These are phyloP conservation scores for Backusella tarrabulga DNA, from an alignment of 192 early-diverging fungal genomes.

Conservation along the genomic window DNA sequence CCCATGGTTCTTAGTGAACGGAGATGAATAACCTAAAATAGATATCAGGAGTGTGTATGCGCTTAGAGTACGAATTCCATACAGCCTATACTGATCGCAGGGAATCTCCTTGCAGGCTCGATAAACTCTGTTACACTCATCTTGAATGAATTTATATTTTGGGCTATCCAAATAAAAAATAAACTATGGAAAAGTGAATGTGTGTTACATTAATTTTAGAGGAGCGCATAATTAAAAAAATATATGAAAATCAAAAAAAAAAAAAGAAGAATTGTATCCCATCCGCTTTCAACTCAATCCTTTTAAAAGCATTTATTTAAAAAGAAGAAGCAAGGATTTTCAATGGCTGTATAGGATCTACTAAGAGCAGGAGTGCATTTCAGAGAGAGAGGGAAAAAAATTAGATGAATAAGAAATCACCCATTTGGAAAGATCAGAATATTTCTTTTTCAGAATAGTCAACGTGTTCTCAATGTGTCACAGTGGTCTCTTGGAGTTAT, in stretches of 20 bases:
- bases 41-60: neutral
- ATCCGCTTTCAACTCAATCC: neutral
- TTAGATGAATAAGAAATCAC: slow-evolving; percentile 7
- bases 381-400: neutral
- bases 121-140: neutral
- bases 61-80: neutral
- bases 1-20: neutral
- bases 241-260: neutral
- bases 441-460: slow-evolving; percentile 6
- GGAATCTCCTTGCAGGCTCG: neutral
- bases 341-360: neutral
- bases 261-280: neutral
- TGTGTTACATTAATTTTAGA: neutral
- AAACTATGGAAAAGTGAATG: neutral
- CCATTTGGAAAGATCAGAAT: slow-evolving; percentile 7
- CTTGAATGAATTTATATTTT: neutral
- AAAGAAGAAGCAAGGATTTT: neutral
- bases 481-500: neutral
- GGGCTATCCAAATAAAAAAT: neutral
- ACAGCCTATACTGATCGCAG: neutral
- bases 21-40: slow-evolving; percentile 2
- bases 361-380: slow-evolving; percentile 10
- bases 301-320: neutral
- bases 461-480: slow-evolving; percentile 18
- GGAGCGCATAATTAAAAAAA: neutral